Percentiles rank a stretch among this genome's conserved stretches.
Evolutionary conservation across 2,329 filamentous ascomycete genomes (phyloP).

Genomic region (Paraphaeosphaeria minitans): DNA sequence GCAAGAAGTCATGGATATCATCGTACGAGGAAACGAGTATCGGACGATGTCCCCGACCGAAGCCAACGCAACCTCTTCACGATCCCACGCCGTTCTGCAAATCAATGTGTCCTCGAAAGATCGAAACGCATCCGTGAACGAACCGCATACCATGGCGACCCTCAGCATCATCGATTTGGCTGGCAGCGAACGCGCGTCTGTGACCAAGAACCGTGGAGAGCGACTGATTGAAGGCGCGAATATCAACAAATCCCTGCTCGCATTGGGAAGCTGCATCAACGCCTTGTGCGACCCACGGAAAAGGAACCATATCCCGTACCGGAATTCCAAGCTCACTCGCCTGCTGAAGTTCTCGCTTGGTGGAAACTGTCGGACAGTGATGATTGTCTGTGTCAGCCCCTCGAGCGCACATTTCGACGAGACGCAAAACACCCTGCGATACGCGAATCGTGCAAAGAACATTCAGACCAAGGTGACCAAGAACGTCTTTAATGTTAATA

Average conservation of each 20-base stretch:
- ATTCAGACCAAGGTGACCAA: slow-evolving; percentile 99
- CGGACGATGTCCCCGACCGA: slow-evolving; percentile 96
- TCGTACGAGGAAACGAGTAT: slow-evolving; percentile 90
- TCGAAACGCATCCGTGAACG: slow-evolving; percentile 86
- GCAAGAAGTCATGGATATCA: slow-evolving; percentile 98
- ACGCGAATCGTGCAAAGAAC: slow-evolving; percentile 97
- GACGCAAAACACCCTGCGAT: slow-evolving; percentile 95
- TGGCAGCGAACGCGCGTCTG: slow-evolving; percentile 92
- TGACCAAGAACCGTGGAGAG: slow-evolving; percentile 94
- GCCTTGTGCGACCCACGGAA: slow-evolving; percentile 92
- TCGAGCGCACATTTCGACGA: slow-evolving; percentile 97
- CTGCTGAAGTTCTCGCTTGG: slow-evolving; percentile 96
- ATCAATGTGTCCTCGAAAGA: slow-evolving; percentile 97
- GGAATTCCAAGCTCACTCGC: slow-evolving; percentile 95
- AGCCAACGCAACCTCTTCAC: slow-evolving; percentile 95
- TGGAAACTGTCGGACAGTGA: slow-evolving; percentile 98
- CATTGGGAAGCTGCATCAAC: slow-evolving; percentile 96
- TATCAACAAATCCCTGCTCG: slow-evolving; percentile 97
- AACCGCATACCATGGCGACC: slow-evolving; percentile 97
- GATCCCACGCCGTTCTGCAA: slow-evolving; percentile 95
- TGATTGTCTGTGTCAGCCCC: slow-evolving; percentile 98
- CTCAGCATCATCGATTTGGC: slow-evolving; percentile 97
- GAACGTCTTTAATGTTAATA: slow-evolving; percentile 98
- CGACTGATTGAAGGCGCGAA: slow-evolving; percentile 92
- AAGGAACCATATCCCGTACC: slow-evolving; percentile 92